Conservation (phyloP, 805 yeast species). For the Hanseniaspora thailandica region DNA sequence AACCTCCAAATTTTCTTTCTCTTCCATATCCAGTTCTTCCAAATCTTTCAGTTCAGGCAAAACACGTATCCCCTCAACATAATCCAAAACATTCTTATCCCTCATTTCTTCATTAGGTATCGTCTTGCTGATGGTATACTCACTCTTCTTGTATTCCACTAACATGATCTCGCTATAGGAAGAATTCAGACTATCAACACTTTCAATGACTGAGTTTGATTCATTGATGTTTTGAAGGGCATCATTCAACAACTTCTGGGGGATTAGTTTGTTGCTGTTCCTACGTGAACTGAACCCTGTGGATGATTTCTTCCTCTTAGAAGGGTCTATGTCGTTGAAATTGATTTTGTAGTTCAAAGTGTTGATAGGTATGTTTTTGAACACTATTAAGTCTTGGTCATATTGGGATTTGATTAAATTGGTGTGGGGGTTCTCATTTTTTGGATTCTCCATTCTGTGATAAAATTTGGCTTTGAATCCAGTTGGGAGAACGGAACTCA, state of each 20-base stretch:
- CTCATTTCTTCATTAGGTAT: not conserved
- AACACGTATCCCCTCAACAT: not conserved
- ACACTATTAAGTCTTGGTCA: not conserved
- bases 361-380: not conserved
- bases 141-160: not conserved
- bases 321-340: not conserved
- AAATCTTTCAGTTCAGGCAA: not conserved
- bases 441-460: not conserved
- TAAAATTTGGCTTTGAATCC: not conserved
- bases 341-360: not conserved
- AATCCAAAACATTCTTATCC: slow-evolving; percentile 1
- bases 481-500: not conserved
- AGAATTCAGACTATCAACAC: not conserved
- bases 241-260: slow-evolving; percentile 10
- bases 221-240: slow-evolving; percentile 3
- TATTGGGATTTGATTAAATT: not conserved
- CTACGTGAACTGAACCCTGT: not conserved
- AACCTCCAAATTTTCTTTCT: not conserved
- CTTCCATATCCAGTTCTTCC: not conserved
- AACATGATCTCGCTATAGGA: not conserved
- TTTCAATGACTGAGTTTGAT: not conserved
- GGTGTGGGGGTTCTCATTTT: too few species aligned
- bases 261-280: not conserved
- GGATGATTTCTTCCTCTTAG: not conserved
- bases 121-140: not conserved